phyloP scores from a whole-genome alignment of 225 moss, liverwort and hornwort species.

The Antitrichia curtipendula region DNA sequence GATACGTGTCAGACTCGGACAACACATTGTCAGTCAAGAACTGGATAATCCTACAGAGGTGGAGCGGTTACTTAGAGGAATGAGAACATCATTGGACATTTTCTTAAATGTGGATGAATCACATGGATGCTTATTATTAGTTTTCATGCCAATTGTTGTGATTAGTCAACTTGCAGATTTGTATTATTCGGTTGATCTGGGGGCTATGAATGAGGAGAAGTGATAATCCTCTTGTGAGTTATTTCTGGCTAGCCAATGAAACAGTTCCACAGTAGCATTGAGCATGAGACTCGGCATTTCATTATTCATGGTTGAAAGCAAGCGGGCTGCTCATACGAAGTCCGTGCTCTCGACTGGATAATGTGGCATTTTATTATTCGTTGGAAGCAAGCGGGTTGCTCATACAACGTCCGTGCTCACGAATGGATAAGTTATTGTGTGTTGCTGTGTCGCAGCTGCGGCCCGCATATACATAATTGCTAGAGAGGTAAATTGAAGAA shows the following conservation, averaged over 20 bases:
- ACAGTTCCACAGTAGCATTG: not conserved
- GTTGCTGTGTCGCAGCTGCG: not conserved
- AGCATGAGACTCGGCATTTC: not conserved
- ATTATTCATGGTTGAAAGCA: too few species aligned
- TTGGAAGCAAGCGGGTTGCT: too few species aligned
- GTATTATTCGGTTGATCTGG: not conserved
- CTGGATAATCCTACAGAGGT: not conserved
- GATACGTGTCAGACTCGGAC: too few species aligned
- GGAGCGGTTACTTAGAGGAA: not conserved
- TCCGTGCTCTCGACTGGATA: too few species aligned
- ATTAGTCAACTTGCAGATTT: not conserved
- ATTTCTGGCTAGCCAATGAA: not conserved
- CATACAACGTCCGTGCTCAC: not conserved
- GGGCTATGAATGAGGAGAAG: not conserved
- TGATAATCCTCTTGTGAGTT: not conserved
- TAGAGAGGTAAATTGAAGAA: not conserved
- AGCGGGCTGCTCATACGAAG: not conserved
- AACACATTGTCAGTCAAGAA: not conserved
- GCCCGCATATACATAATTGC: not conserved
- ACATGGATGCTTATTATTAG: not conserved
- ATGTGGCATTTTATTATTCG: too few species aligned
- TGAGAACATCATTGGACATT: not conserved
- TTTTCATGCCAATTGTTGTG: not conserved
- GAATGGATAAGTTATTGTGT: not conserved
- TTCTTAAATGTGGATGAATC: not conserved